Evolutionary conservation across 1,139 yeast genomes (phyloP).

Genomic region (Saccharomycopsis crataegensis): DNA sequence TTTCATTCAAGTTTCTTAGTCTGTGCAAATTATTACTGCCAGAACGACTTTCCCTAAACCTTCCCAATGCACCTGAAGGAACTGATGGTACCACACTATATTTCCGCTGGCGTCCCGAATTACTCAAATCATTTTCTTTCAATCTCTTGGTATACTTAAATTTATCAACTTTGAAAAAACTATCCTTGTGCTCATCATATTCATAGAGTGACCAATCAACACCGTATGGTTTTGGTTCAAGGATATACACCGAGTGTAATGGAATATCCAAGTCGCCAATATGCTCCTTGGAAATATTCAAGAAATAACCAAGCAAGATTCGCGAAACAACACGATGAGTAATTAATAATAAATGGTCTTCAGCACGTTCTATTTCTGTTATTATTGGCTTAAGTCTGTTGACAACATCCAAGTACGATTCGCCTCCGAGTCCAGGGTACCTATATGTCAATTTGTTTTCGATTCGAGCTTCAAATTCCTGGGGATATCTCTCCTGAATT

Average conservation of each 20-base stretch:
- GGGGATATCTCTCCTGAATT: constrained; percentile 63
- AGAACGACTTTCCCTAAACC: not conserved
- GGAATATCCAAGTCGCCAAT: constrained; percentile 92
- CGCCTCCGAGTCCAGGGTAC: constrained; percentile 80
- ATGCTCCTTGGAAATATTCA: constrained; percentile 74
- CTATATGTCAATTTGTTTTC: constrained; percentile 70
- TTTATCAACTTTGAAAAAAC: constrained; percentile 18
- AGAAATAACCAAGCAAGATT: constrained; percentile 78
- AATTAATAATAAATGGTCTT: constrained; percentile 74
- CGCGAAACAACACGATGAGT: constrained; percentile 90
- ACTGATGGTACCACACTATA: constrained; percentile 18
- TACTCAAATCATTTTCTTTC: constrained; percentile 15
- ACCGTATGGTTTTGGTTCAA: constrained; percentile 92
- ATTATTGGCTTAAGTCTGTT: constrained; percentile 84
- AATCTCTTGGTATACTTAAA: constrained; percentile 16
- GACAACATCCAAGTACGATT: constrained; percentile 86
- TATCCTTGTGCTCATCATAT: constrained; percentile 61
- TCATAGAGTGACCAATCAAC: constrained; percentile 88
- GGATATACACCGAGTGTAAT: constrained; percentile 76
- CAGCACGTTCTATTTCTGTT: constrained; percentile 86
- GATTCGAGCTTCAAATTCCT: constrained; percentile 42
- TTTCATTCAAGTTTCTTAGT: not conserved
- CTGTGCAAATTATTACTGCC: not conserved
- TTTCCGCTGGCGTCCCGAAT: constrained; percentile 11
- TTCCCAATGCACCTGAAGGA: constrained; percentile 1